These are phyloP conservation scores for Nigrospora sphaerica DNA, from an alignment of 2,329 filamentous ascomycete species.

Conservation along the genomic window DNA sequence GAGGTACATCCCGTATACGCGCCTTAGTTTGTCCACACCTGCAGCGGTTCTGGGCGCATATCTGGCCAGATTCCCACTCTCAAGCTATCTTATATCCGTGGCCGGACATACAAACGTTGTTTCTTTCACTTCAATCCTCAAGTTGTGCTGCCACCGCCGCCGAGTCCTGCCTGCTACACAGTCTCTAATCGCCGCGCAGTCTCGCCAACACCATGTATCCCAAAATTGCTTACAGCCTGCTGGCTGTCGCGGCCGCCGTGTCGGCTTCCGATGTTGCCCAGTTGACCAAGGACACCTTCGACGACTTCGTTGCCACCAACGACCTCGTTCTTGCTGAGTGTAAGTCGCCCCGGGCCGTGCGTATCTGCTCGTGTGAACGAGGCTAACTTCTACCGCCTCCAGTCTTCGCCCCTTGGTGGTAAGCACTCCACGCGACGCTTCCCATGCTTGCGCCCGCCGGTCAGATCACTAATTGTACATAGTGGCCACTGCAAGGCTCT, in stretches of 20 bases:
- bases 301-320: conserved; percentile 77
- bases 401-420: conserved; percentile 93
- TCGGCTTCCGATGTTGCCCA: conserved; percentile 73
- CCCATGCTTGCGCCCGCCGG: not conserved
- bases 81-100: too few relatives aligned
- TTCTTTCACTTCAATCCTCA: too few relatives aligned
- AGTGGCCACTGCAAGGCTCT: conserved; percentile 94
- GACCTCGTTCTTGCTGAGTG: conserved; percentile 91
- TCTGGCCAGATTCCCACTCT: too few relatives aligned
- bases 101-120: too few relatives aligned
- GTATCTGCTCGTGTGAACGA: not conserved
- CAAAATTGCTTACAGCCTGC: conserved; percentile 42
- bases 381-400: conserved; percentile 25
- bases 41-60: too few relatives aligned
- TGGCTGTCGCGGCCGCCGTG: conserved; percentile 51
- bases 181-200: not conserved
- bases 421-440: conserved; percentile 2
- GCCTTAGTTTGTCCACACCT: too few relatives aligned
- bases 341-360: conserved; percentile 26
- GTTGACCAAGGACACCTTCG: conserved; percentile 81
- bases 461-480: not conserved
- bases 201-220: conserved; percentile 15
- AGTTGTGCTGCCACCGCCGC: too few relatives aligned
- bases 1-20: too few relatives aligned
- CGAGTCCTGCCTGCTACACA: too few relatives aligned